These are phyloP conservation scores for Ambrosia trifida DNA, from an alignment of 129 eudicot genomes.

Conservation along the genomic window DNA sequence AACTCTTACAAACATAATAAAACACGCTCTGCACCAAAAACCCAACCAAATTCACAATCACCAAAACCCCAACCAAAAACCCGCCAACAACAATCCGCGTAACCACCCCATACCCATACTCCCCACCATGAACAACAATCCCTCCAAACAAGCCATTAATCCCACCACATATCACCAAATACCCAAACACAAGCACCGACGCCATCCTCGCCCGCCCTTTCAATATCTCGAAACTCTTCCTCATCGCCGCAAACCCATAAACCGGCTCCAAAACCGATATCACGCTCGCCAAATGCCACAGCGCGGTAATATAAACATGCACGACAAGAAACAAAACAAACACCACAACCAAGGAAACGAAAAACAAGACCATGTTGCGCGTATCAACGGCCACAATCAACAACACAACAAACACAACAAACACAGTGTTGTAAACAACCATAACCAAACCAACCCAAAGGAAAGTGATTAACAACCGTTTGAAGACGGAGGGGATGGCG, in stretches of 20 bases:
- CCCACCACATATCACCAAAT: constrained; percentile 63
- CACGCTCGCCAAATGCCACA: constrained; percentile 92
- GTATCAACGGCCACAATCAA: constrained; percentile 66
- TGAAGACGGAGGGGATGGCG: constrained; percentile 68
- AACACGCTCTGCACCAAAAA: constrained; percentile 89
- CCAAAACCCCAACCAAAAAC: constrained; percentile 80
- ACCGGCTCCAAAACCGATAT: constrained; percentile 77
- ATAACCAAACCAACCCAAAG: constrained; percentile 67
- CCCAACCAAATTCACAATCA: constrained; percentile 79
- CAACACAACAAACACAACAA: constrained; percentile 55
- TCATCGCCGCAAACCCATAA: constrained; percentile 78
- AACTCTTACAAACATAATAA: constrained; percentile 90
- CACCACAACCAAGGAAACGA: constrained; percentile 49
- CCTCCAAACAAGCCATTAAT: constrained; percentile 65
- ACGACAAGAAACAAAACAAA: constrained; percentile 62
- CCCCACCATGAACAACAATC: constrained; percentile 77
- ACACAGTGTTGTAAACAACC: constrained; percentile 58
- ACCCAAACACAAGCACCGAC: constrained; percentile 57
- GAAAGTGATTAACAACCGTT: constrained; percentile 73
- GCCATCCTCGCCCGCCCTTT: constrained; percentile 65
- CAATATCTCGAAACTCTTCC: constrained; percentile 69
- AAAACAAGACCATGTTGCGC: constrained; percentile 43
- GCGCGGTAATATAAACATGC: constrained; percentile 76
- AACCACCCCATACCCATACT: constrained; percentile 51
- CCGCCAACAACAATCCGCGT: constrained; percentile 79